phyloP scores from a whole-genome alignment of 2,329 filamentous ascomycete genomes.

The Ascosphaera apis region DNA sequence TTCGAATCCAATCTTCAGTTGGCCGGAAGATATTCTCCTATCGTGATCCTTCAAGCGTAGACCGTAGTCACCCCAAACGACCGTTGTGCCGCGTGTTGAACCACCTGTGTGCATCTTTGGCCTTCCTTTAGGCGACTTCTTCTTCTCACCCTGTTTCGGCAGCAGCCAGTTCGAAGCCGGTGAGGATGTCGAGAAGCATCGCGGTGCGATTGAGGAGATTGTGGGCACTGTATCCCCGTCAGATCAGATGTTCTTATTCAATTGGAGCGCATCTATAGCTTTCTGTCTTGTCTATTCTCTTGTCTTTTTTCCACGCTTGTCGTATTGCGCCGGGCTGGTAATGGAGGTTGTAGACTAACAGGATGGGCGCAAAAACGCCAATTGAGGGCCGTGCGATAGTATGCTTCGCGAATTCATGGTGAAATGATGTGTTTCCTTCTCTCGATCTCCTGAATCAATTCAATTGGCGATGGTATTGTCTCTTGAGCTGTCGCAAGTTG shows the following conservation, averaged over 20 bases:
- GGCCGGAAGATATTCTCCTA: slow-evolving; percentile 64
- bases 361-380: slow-evolving; percentile 13
- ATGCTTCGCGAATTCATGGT: slow-evolving; percentile 15
- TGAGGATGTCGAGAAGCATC: slow-evolving; percentile 52
- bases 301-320: not conserved
- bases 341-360: slow-evolving; percentile 9
- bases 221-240: slow-evolving; percentile 7
- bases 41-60: slow-evolving; percentile 85
- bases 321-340: not conserved
- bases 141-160: slow-evolving; percentile 55
- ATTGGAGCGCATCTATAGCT: too few relatives aligned
- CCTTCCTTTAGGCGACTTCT: slow-evolving; percentile 73
- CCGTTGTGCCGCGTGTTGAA: slow-evolving; percentile 75
- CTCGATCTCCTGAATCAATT: too few relatives aligned
- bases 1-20: slow-evolving; percentile 78
- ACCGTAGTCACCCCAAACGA: slow-evolving; percentile 91
- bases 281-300: slow-evolving; percentile 7
- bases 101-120: slow-evolving; percentile 77
- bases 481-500: too few relatives aligned
- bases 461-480: too few relatives aligned
- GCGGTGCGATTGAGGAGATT: slow-evolving; percentile 15
- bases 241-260: slow-evolving; percentile 10
- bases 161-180: slow-evolving; percentile 51
- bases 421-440: too few relatives aligned
- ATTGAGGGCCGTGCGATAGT: slow-evolving; percentile 14